Conservation (phyloP, 2,329 filamentous ascomycete species). For the Elsinoe ampelina region DNA sequence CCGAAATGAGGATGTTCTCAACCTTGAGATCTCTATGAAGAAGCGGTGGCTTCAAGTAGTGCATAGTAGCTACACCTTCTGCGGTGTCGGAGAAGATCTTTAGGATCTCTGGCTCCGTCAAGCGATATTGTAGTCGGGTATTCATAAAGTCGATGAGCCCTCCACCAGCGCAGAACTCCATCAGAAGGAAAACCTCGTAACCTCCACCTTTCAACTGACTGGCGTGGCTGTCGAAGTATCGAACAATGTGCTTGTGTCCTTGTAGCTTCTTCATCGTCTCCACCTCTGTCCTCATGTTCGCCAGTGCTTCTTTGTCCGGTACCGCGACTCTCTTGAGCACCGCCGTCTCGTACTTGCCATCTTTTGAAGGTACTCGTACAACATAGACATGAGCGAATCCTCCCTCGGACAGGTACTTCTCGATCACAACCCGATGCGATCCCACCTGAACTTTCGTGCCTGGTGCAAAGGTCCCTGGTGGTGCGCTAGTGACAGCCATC, state of each 20-base stretch:
- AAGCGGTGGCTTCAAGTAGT: slow-evolving; percentile 89
- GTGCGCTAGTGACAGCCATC: slow-evolving; percentile 22
- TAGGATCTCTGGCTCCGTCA: slow-evolving; percentile 95
- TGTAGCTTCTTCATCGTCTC: slow-evolving; percentile 99
- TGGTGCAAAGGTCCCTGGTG: slow-evolving; percentile 71
- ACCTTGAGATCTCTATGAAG: slow-evolving; percentile 94
- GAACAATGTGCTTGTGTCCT: slow-evolving; percentile 92
- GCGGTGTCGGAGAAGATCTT: slow-evolving; percentile 95
- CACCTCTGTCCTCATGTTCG: slow-evolving; percentile 95
- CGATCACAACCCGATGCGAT: slow-evolving; percentile 82
- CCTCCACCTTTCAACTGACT: slow-evolving; percentile 86
- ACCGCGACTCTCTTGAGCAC: slow-evolving; percentile 94
- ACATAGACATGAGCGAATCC: slow-evolving; percentile 98
- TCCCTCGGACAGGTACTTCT: slow-evolving; percentile 95
- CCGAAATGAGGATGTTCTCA: slow-evolving; percentile 87
- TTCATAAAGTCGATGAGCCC: slow-evolving; percentile 99
- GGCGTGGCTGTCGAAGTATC: slow-evolving; percentile 96
- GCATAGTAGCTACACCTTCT: slow-evolving; percentile 96
- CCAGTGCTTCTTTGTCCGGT: slow-evolving; percentile 86
- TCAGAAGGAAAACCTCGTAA: slow-evolving; percentile 95
- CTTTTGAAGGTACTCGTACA: slow-evolving; percentile 69
- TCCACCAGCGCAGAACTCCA: slow-evolving; percentile 94
- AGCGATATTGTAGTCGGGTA: slow-evolving; percentile 84
- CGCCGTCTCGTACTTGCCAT: slow-evolving; percentile 69
- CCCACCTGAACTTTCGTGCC: slow-evolving; percentile 97